Percentiles rank a stretch among this genome's conserved stretches.
phyloP scores from a whole-genome alignment of 2,329 filamentous ascomycete genomes.

The Raffaelea arxii region DNA sequence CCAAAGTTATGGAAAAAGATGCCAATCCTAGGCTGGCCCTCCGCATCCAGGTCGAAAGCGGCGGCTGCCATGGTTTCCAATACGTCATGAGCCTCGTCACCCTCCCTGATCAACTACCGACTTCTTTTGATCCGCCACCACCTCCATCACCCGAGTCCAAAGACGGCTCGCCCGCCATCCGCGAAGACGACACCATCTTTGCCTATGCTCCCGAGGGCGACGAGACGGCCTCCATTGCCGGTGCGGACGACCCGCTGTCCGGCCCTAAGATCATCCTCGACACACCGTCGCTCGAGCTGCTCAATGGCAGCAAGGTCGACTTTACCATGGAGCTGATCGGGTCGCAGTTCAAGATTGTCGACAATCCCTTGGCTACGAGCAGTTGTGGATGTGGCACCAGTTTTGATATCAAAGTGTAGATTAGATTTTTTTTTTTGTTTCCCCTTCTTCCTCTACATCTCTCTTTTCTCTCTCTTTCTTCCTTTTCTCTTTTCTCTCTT shows the following conservation, averaged over 20 bases:
- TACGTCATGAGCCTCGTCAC: conserved; percentile 84
- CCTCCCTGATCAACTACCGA: conserved; percentile 31
- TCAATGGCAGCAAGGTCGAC: conserved; percentile 92
- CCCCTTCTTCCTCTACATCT: neutral
- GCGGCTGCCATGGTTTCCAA: conserved; percentile 96
- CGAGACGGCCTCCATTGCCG: conserved; percentile 21
- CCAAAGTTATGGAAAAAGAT: conserved; percentile 64
- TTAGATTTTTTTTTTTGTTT: conserved; percentile 8
- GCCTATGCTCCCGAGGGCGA: conserved; percentile 50
- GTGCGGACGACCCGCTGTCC: conserved; percentile 17
- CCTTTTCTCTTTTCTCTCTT: no score
- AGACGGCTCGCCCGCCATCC: conserved; percentile 22
- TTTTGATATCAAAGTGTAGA: conserved; percentile 75
- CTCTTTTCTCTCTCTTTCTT: neutral
- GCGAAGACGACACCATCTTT: conserved; percentile 83
- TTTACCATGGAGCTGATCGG: conserved; percentile 91
- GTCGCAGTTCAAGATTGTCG: conserved; percentile 87
- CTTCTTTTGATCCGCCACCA: conserved; percentile 1
- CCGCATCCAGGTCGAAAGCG: conserved; percentile 85
- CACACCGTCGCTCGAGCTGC: conserved; percentile 71
- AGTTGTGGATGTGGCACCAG: conserved; percentile 96
- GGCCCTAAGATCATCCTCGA: conserved; percentile 81
- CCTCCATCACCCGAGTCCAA: conserved; percentile 15
- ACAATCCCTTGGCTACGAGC: conserved; percentile 84
- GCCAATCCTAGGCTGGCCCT: conserved; percentile 71